These are phyloP conservation scores for Candida nanaspora DNA, from an alignment of 805 yeast genomes.

Conservation along the genomic window DNA sequence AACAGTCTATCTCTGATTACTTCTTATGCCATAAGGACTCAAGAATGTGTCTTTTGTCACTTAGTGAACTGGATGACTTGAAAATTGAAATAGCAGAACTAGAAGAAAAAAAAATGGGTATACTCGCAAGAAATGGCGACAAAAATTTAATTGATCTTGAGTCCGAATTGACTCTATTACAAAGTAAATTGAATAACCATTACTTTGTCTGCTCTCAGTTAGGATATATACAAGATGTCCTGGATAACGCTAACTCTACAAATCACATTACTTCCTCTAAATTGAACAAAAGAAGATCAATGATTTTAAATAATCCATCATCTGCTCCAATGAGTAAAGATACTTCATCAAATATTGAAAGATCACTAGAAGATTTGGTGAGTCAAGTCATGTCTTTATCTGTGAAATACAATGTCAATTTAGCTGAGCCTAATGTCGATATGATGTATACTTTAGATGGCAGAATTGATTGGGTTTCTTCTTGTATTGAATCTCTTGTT, in stretches of 20 bases:
- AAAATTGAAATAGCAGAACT: constrained; percentile 4
- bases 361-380: constrained; percentile 35
- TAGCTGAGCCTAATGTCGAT: constrained; percentile 27
- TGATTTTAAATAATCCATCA: not conserved
- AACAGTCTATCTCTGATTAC: constrained; percentile 12
- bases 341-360: constrained; percentile 8
- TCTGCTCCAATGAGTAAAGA: not conserved
- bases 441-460: constrained; percentile 16
- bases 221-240: constrained; percentile 35
- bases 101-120: constrained; percentile 3
- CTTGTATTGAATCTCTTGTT: constrained; percentile 17
- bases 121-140: not conserved
- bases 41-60: constrained; percentile 5
- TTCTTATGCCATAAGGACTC: constrained; percentile 1
- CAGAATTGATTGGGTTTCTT: constrained; percentile 23
- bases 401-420: constrained; percentile 31
- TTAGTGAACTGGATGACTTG: constrained; percentile 8
- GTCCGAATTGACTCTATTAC: not conserved
- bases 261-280: not conserved
- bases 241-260: not conserved
- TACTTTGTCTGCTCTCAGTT: constrained; percentile 36
- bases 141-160: too few relatives aligned
- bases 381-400: constrained; percentile 41
- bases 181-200: constrained; percentile 29
- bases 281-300: not conserved